A percentile compares a stretch with the other conserved stretches of the same genome.
Conservation (phyloP, 352 stramenopile genomes). For the Pythium biforme region DNA sequence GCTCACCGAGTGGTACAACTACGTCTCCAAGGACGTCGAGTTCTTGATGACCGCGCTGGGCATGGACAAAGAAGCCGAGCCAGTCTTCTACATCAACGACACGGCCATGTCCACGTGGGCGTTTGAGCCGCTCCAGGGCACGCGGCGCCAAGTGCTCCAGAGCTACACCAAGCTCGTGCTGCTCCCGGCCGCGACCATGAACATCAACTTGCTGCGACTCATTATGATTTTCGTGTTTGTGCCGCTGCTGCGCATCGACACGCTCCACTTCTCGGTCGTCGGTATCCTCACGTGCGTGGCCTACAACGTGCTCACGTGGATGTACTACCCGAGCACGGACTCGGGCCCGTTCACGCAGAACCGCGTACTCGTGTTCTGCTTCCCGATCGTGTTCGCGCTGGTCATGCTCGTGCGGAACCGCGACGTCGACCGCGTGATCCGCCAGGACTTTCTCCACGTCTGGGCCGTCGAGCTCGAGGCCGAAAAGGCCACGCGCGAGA, state of each 20-base stretch:
- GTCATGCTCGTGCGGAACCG: constrained; percentile 74
- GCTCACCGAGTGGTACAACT: constrained; percentile 80
- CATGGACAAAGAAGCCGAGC: constrained; percentile 34
- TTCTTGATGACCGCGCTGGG: constrained; percentile 63
- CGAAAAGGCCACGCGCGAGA: constrained; percentile 66
- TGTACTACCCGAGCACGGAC: constrained; percentile 67
- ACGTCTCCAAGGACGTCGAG: constrained; percentile 64
- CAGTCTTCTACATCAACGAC: constrained; percentile 64
- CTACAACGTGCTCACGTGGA: constrained; percentile 59
- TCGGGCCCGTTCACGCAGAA: constrained; percentile 67
- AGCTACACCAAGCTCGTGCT: constrained; percentile 65
- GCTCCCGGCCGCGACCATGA: constrained; percentile 67
- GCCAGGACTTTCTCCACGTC: constrained; percentile 78
- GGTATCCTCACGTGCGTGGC: constrained; percentile 49
- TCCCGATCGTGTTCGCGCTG: constrained; percentile 61
- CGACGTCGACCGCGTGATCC: constrained; percentile 74
- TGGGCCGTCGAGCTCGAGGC: constrained; percentile 75
- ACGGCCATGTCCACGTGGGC: constrained; percentile 43
- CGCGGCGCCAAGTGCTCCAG: constrained; percentile 53
- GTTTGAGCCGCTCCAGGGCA: constrained; percentile 58
- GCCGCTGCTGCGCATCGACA: constrained; percentile 73
- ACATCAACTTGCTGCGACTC: constrained; percentile 75
- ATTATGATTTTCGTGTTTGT: constrained; percentile 80
- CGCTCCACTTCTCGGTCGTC: constrained; percentile 62
- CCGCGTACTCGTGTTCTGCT: constrained; percentile 61